phyloP scores from a whole-genome alignment of 345 rosid genomes.

The Populus simonii region DNA sequence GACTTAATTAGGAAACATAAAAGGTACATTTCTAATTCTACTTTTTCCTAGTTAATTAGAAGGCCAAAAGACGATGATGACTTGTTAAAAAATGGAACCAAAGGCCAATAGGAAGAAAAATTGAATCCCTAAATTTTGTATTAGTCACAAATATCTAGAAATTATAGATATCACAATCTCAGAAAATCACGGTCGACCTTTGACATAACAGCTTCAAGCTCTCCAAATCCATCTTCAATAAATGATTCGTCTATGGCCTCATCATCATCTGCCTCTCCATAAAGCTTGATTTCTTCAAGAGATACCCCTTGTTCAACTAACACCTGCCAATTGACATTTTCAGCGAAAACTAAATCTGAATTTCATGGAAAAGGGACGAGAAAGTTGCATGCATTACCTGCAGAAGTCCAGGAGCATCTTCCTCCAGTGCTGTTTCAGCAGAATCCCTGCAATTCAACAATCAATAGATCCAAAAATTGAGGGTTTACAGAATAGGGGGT shows the following conservation, averaged over 20 bases:
- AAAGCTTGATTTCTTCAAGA: constrained; percentile 74
- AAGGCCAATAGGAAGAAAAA: not conserved
- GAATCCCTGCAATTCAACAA: constrained; percentile 59
- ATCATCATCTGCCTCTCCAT: constrained; percentile 56
- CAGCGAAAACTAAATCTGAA: not conserved
- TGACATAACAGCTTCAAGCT: constrained; percentile 81
- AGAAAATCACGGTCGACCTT: constrained; percentile 45
- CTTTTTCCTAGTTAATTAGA: not conserved
- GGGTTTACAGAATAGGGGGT: not conserved
- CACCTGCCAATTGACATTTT: constrained; percentile 40
- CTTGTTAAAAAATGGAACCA: not conserved
- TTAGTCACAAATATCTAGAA: too few species aligned
- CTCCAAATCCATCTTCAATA: constrained; percentile 57
- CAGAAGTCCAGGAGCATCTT: constrained; percentile 94
- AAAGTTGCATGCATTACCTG: constrained; percentile 40
- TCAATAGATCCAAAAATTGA: not conserved
- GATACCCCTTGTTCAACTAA: constrained; percentile 65
- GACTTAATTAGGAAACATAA: not conserved
- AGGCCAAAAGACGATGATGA: not conserved
- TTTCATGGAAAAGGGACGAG: constrained; percentile 7
- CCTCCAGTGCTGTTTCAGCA: constrained; percentile 72
- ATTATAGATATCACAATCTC: too few species aligned
- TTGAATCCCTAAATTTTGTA: not conserved
- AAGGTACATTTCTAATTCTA: not conserved
- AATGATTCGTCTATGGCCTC: constrained; percentile 62